Base-by-base conservation (phyloP, 345 rosid genomes). In the Erucastrum elatum region DNA sequence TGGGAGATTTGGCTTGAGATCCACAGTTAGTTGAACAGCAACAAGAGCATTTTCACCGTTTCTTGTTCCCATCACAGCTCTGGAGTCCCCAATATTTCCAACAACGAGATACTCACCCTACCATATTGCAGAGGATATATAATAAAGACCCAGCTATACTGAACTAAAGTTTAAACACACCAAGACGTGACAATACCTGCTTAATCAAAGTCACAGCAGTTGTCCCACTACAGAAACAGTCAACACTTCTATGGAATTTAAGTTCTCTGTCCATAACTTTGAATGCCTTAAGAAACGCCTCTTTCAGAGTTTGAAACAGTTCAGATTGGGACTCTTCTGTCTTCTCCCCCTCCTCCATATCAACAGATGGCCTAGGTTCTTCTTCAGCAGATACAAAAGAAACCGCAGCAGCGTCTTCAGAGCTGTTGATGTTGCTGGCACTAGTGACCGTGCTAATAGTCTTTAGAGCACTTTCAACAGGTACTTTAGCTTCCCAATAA, bases 1-100 rank as follows among this genome's bases (percentile, higher is more conserved):
- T 86, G 98, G 99, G 83, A 96, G 96, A 82, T 87, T 91, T 58
- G 99, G 99, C 76, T 96, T 96, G 60, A 96, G 98, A 88, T 96
- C 99, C 39, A 93, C 91, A 56, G 99, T 96, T 84, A 96, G 82
- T 83, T 96, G 99, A 78, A 96, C 90, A 13, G 99, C 92, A 82
- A 83, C 35, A 61, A 96, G 91, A 75, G 83, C 84, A 70, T 89
- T 85, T 53, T 90, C 87, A 65, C 79, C 77, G 82, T 89, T 85
- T 77, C 98, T 84, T 46, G 94, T 87, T 55, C 94, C 97, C 80
- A 96, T 66, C 35, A 93, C 90, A 49, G 98, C 99, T 86, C 99
- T 86, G 0, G 99, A 96, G 85, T 96, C 99, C 39, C 99, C 99
- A 58, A 93, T 80, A 83, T 93, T 96, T 76, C 96, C 98, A 37